Evolutionary conservation across 2,329 filamentous ascomycete species (phyloP).

Genomic region (Aspergillus brunneoviolaceus): DNA sequence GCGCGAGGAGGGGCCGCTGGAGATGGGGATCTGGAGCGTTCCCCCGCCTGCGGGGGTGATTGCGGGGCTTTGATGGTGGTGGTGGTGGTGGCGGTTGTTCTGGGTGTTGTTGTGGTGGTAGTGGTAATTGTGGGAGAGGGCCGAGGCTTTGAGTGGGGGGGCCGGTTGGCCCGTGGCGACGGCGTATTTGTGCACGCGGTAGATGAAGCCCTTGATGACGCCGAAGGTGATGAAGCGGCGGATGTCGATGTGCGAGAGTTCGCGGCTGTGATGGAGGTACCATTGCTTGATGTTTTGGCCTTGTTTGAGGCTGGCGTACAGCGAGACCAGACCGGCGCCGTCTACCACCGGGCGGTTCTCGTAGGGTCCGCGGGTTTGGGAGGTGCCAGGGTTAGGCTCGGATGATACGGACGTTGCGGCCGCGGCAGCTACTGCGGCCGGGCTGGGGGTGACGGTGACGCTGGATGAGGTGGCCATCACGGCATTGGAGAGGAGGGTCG

Average conservation of each 20-base stretch:
- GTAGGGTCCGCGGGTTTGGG: slow-evolving; percentile 5
- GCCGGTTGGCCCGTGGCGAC: slow-evolving; percentile 49
- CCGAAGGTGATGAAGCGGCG: slow-evolving; percentile 93
- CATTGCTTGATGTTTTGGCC: slow-evolving; percentile 84
- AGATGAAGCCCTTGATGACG: slow-evolving; percentile 90
- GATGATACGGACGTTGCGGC: slow-evolving; percentile 10
- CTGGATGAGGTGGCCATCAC: slow-evolving; percentile 12
- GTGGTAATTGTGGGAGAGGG: slow-evolving; percentile 15
- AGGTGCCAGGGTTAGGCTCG: slow-evolving; percentile 3
- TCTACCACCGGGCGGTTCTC: slow-evolving; percentile 34
- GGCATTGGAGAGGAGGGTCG: slow-evolving; percentile 13
- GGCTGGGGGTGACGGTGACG: slow-evolving; percentile 12
- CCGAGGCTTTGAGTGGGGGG: slow-evolving; percentile 25
- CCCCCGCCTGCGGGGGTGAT: background rate
- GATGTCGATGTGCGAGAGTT: slow-evolving; percentile 77
- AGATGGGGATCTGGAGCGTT: slow-evolving; percentile 11
- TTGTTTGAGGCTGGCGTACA: slow-evolving; percentile 82
- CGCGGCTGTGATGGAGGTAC: slow-evolving; percentile 71
- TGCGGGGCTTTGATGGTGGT: background rate
- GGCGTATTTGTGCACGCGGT: slow-evolving; percentile 89
- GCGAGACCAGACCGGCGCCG: slow-evolving; percentile 63
- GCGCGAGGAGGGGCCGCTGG: slow-evolving; percentile 30
- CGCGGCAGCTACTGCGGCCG: slow-evolving; percentile 9
- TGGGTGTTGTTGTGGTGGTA: slow-evolving; percentile 3
- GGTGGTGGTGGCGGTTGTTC: background rate